Base-by-base conservation (phyloP, 176 grass and related monocot species). In the Hordeum marinum region DNA sequence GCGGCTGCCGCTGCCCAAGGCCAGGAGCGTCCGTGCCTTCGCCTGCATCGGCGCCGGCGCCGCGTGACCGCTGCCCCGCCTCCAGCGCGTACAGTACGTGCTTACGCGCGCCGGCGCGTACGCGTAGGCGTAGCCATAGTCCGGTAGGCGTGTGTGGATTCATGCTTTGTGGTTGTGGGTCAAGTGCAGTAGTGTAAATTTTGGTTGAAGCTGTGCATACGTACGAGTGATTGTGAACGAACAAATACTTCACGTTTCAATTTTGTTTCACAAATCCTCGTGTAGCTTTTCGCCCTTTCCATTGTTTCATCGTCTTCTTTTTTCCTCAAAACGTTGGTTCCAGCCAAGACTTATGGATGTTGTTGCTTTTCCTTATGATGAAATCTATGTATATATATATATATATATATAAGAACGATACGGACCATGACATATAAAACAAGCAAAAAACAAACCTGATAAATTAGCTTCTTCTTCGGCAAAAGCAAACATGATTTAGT, bases 11-110 rank as follows among this genome's bases (percentile, higher is more conserved):
- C 63, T 92, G 24, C 75, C 90, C 42, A 89, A 92, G 76, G 91
- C 82, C 31, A 60, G 91, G 68, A 93, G 91, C 82, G 67, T 85
- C 71, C 88, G 91, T 77, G 75, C 77, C 72, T 79, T 93, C 66
- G 69, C 88, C 82, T 91, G 90, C 83, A 91, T 88, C 71, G 70
- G 78, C 18, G 80, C 69, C 81, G 68, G 79, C 63, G 80, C 86
- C 27, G 76, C 81, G 66, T 88, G 70, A 87, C 21, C 0, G 27
- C 54, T 27, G 31, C 20, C 4, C 40, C 9, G 54, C 54, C 39
- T n/a, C 54, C 7, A 55, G 18, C 54, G 21, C 54, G 52, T 55
- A 52, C 11, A 29, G 43, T 45, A 12, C 45, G 45, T 46, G 45
- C 45, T 46, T 46, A 46, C 48, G 48, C 46, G 40, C 29, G 32